Percentiles rank a stretch among this genome's conserved stretches.
Conservation (phyloP, 148 eudicot genomes). For the Hydrangea macrophylla region DNA sequence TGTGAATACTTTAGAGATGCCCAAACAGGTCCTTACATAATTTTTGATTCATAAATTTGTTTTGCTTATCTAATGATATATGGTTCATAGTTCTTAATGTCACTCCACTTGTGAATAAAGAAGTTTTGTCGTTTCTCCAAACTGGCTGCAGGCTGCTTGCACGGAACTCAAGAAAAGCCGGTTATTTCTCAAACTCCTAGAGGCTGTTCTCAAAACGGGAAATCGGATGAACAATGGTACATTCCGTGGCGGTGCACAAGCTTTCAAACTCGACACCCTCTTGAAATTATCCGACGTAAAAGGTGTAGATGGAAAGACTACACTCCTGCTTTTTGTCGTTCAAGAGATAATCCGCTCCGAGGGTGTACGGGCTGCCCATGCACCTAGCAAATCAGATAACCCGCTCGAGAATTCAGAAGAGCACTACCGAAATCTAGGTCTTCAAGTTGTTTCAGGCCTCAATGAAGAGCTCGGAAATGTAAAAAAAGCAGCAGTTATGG, state of each 20-base stretch:
- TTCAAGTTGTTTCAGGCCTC: constrained; percentile 65
- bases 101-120: not conserved
- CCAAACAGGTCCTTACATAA: no score
- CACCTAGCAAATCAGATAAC: constrained; percentile 41
- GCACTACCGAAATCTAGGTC: constrained; percentile 58
- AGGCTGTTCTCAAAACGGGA: constrained; percentile 82
- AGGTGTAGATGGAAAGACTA: constrained; percentile 77
- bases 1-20: no score
- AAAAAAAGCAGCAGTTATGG: constrained; percentile 64
- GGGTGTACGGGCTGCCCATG: constrained; percentile 69
- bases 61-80: no score
- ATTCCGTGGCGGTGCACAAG: constrained; percentile 79
- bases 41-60: no score
- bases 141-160: constrained; percentile 59
- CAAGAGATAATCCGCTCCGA: constrained; percentile 74
- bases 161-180: constrained; percentile 59
- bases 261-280: constrained; percentile 74
- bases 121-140: not conserved
- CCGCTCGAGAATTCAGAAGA: constrained; percentile 55
- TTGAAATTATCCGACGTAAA: constrained; percentile 75
- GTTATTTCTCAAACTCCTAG: constrained; percentile 75
- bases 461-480: constrained; percentile 65
- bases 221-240: constrained; percentile 84
- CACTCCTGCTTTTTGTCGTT: constrained; percentile 78
- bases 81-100: no score